phyloP scores from a whole-genome alignment of 495 filamentous ascomycete genomes.

The Penicillium parvum region DNA sequence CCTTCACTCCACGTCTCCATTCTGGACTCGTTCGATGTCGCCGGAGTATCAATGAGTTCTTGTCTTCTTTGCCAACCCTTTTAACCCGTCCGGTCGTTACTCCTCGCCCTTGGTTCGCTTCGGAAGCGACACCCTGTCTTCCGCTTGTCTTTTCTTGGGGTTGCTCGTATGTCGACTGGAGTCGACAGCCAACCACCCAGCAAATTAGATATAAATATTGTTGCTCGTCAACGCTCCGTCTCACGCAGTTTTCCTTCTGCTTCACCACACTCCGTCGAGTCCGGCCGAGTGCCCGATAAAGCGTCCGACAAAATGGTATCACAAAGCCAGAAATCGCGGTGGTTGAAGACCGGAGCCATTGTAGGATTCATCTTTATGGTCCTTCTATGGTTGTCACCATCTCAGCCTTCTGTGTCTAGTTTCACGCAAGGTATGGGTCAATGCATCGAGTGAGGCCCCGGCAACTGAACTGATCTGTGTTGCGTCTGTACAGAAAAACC shows the following conservation, averaged over 20 bases:
- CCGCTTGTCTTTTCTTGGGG: slow-evolving; percentile 9
- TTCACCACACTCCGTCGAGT: slow-evolving; percentile 7
- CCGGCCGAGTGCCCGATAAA: slow-evolving; percentile 14
- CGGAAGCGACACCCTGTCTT: slow-evolving; percentile 14
- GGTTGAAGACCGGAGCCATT: slow-evolving; percentile 77
- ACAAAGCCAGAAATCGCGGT: slow-evolving; percentile 70
- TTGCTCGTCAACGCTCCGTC: slow-evolving; percentile 32
- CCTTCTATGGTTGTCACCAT: slow-evolving; percentile 69
- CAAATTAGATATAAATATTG: slow-evolving; percentile 16
- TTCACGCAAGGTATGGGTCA: slow-evolving; percentile 38
- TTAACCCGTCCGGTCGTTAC: slow-evolving; percentile 26
- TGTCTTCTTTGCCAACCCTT: slow-evolving; percentile 1
- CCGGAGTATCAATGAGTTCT: slow-evolving; percentile 31
- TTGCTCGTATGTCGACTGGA: slow-evolving; percentile 50
- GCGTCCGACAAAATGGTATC: slow-evolving; percentile 49
- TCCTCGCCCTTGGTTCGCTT: slow-evolving; percentile 8
- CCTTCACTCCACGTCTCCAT: slow-evolving; percentile 14
- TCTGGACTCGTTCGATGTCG: slow-evolving; percentile 32
- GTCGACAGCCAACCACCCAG: slow-evolving; percentile 31
- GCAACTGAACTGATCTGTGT: slow-evolving; percentile 9
- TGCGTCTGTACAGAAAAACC: slow-evolving; percentile 22
- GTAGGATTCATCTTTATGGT: slow-evolving; percentile 69
- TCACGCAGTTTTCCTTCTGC: slow-evolving; percentile 26
- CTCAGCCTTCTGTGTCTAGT: slow-evolving; percentile 32
- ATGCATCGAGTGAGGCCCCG: too few relatives aligned